Conservation (phyloP, 108 stramenopile species). For the Pseudonitzschia delicatissima region DNA sequence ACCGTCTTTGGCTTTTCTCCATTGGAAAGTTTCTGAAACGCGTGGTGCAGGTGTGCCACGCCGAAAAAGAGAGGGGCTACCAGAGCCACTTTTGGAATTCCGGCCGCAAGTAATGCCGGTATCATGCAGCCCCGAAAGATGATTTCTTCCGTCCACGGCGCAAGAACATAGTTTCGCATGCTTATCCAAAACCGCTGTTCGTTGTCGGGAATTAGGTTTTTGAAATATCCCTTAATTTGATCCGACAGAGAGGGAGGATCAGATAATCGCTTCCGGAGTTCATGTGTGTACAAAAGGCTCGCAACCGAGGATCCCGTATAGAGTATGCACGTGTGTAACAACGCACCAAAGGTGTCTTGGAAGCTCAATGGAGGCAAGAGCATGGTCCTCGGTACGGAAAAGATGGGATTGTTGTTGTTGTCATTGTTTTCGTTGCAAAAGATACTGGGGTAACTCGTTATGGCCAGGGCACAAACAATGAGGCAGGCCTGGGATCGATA, state of each 20-base stretch:
- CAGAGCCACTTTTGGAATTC: constrained; percentile 24
- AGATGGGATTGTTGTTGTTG: neutral
- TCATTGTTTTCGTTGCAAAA: constrained; percentile 32
- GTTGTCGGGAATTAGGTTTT: constrained; percentile 18
- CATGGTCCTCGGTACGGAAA: constrained; percentile 11
- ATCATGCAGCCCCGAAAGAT: constrained; percentile 79
- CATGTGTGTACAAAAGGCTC: constrained; percentile 13
- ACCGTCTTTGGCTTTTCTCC: constrained; percentile 27
- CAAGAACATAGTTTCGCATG: constrained; percentile 58
- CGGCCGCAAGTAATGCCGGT: constrained; percentile 42
- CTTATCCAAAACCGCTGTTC: constrained; percentile 44
- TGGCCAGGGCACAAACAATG: constrained; percentile 30
- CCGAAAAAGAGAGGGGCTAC: constrained; percentile 84
- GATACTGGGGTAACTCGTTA: constrained; percentile 44
- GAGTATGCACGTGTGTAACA: constrained; percentile 20
- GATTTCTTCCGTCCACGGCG: constrained; percentile 77
- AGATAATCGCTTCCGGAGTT: constrained; percentile 1
- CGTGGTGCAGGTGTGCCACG: constrained; percentile 79
- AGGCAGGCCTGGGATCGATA: constrained; percentile 47
- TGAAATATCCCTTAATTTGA: neutral
- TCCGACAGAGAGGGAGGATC: constrained; percentile 16
- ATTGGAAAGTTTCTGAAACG: constrained; percentile 25
- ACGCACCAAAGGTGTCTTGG: constrained; percentile 5
- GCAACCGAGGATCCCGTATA: constrained; percentile 26
- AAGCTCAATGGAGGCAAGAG: neutral